Conservation (phyloP, 768 basidiomycete species). For the Kwoniella pini region DNA sequence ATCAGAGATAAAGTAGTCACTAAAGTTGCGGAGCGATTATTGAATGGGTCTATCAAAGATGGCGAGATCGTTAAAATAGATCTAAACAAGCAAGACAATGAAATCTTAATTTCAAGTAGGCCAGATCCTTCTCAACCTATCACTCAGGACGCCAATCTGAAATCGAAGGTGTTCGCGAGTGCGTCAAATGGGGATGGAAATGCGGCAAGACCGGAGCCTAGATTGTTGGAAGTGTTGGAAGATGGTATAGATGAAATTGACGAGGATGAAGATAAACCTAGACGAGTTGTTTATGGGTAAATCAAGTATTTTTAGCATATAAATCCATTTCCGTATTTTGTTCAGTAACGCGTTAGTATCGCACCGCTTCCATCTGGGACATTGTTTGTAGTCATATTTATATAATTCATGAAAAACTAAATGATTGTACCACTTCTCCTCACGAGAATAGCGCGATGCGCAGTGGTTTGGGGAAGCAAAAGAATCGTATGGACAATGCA, state of each 20-base stretch:
- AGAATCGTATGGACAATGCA: conserved; percentile 4
- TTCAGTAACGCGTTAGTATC: no score
- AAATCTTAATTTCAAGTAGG: conserved; percentile 50
- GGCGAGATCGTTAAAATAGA: conserved; percentile 67
- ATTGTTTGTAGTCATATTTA: conserved; percentile 6
- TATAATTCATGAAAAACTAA: background rate
- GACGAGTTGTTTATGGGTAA: conserved; percentile 16
- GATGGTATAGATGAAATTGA: conserved; percentile 25
- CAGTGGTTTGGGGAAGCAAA: no score
- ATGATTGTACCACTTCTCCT: conserved; percentile 7
- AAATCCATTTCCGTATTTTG: no score
- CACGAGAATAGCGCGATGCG: background rate
- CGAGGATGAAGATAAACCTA: conserved; percentile 13
- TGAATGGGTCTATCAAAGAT: conserved; percentile 75
- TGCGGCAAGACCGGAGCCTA: conserved; percentile 10
- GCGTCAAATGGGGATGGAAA: background rate
- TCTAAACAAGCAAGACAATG: conserved; percentile 57
- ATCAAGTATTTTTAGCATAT: background rate
- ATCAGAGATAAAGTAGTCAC: conserved; percentile 79
- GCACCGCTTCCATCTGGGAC: background rate
- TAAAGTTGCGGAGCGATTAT: conserved; percentile 75
- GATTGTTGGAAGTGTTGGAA: conserved; percentile 34
- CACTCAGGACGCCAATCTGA: no score
- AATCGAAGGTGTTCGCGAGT: no score
- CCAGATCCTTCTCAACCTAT: conserved; percentile 21